Evolutionary conservation across 768 basidiomycete genomes (phyloP).

Genomic region (Coprinopsis marcescibilis): DNA sequence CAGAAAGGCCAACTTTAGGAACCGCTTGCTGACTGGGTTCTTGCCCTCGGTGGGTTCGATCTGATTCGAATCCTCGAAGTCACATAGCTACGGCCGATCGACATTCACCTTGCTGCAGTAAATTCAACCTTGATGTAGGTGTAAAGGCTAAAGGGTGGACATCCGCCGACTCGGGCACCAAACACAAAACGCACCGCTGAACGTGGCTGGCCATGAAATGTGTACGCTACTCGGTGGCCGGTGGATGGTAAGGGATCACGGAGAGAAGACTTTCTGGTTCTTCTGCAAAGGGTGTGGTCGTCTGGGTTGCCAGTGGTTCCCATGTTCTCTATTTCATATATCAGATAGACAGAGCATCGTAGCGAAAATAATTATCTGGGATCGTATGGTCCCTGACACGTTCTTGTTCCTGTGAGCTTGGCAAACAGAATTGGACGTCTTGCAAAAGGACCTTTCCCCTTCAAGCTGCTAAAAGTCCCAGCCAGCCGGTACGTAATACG

Average conservation of each 20-base stretch:
- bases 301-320: neutral
- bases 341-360: too few relatives aligned
- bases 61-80: neutral
- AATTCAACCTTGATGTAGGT: neutral
- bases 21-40: too few relatives aligned
- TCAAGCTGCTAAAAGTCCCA: constrained; percentile 7
- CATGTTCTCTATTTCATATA: neutral
- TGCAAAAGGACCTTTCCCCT: constrained; percentile 1
- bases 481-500: constrained; percentile 6
- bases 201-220: too few relatives aligned
- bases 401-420: too few relatives aligned
- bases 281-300: neutral
- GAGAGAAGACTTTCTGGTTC: neutral
- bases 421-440: neutral
- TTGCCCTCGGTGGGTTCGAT: constrained; percentile 1
- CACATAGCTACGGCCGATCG: neutral
- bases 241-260: neutral
- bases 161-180: neutral
- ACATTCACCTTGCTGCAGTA: neutral
- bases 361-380: too few relatives aligned
- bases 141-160: neutral
- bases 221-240: too few relatives aligned
- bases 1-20: too few relatives aligned
- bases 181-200: neutral
- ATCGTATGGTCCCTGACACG: too few relatives aligned